A percentile compares a stretch with the other conserved stretches of the same genome.
Evolutionary conservation across 2,329 filamentous ascomycete species (phyloP).

Genomic region (Fusarium sp.): DNA sequence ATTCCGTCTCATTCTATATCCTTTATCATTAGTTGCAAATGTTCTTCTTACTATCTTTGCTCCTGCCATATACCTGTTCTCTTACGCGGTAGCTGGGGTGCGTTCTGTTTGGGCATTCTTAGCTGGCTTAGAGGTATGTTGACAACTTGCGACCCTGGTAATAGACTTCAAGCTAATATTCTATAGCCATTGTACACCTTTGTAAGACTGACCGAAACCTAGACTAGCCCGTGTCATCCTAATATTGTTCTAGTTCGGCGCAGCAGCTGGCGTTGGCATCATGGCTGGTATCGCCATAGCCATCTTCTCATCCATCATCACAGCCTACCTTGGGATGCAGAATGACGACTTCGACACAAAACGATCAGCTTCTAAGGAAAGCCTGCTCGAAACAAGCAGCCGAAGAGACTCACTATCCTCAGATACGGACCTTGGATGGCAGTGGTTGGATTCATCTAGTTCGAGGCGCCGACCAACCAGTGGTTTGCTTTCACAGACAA

Average conservation of each 20-base stretch:
- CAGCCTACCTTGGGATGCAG: conserved; percentile 62
- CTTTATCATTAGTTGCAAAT: conserved; percentile 46
- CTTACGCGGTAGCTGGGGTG: conserved; percentile 45
- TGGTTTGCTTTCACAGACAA: conserved; percentile 73
- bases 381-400: conserved; percentile 29
- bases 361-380: conserved; percentile 25
- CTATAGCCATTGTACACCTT: conserved; percentile 58
- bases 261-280: conserved; percentile 76
- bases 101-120: conserved; percentile 48
- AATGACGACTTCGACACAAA: conserved; percentile 40
- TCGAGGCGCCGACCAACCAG: conserved; percentile 57
- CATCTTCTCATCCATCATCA: conserved; percentile 66
- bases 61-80: conserved; percentile 53
- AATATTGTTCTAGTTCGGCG: conserved; percentile 62
- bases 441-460: conserved; percentile 53
- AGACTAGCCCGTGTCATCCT: rapidly evolving
- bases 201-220: conserved; percentile 48
- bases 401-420: conserved; percentile 44
- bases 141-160: not conserved
- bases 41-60: conserved; percentile 52
- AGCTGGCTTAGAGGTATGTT: conserved; percentile 53
- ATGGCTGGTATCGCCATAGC: conserved; percentile 70
- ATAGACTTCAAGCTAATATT: conserved; percentile 8
- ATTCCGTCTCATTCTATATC: conserved; percentile 49
- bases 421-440: conserved; percentile 55